Base-by-base conservation (phyloP, 2,329 filamentous ascomycete genomes). In the Graphiopsis chlorocephala region DNA sequence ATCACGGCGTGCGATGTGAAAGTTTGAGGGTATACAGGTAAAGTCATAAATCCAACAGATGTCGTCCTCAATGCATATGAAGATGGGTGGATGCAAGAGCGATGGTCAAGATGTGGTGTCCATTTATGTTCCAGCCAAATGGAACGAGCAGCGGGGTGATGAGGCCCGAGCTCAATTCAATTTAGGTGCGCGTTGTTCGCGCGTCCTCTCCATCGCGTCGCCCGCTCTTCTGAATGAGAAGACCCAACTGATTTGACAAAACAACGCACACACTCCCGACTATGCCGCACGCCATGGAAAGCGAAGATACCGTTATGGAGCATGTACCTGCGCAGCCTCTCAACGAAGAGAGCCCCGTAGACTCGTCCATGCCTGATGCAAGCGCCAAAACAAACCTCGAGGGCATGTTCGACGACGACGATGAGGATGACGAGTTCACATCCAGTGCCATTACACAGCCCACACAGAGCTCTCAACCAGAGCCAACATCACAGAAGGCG, bases 371-470 rank as follows among this genome's bases (percentile, higher is more conserved):
- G 61, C 61, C 52, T 1, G 61, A 64, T 33, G 61, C 61, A 23
- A 50, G 26, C 33, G 52, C 67, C 15, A 64, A 69, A 63, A 48
- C 66, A 55, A 29, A 65, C 61, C 63, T 89, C 20, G 86, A 88
- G 67, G 84, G 86, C 62, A 78, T 89, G 61, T 88, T 89, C 70
- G 81, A 85, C 68, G 84, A 84, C 42, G 84, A 85, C 56, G 78
- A 78, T 50, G 85, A 87, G 57, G 82, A 84, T 38, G 82, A 84
- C 38, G 85, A 87, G 65, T 87, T 86, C 69, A 78, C 83, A 5
- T 86, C 85, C 5, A 85, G 82, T 67, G 81, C 80, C n/a, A 77
- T 80, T 25, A 72, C 78, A 29, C 81, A 81, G 60, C 76, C 80
- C 63, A 74, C 81, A 68, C 73, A 80, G 70, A 71, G 78, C 60